Percentiles rank a stretch among this genome's conserved stretches.
phyloP scores from a whole-genome alignment of 2,329 filamentous ascomycete species.

The Elsinoe fawcettii region DNA sequence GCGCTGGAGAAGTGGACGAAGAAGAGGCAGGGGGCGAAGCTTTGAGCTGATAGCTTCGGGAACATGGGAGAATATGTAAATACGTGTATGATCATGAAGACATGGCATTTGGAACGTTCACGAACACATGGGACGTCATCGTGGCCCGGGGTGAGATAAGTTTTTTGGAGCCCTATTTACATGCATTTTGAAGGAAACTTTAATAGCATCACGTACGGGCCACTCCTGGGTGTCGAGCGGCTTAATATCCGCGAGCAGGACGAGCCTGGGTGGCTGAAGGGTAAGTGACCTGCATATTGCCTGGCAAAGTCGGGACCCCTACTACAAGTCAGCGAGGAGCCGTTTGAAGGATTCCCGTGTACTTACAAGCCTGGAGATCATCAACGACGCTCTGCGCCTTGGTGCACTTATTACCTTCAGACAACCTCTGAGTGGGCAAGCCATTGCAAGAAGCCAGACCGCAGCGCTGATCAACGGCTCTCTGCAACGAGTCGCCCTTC shows the following conservation, averaged over 20 bases:
- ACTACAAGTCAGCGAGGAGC: too few relatives aligned
- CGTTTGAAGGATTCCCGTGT: neutral
- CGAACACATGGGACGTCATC: neutral
- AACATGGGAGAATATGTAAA: neutral
- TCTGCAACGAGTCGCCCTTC: slow-evolving; percentile 57
- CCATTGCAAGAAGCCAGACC: slow-evolving; percentile 17
- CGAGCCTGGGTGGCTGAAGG: neutral
- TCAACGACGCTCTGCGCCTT: slow-evolving; percentile 29
- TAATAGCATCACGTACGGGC: neutral
- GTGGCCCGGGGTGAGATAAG: neutral
- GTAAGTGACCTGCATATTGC: slow-evolving; percentile 14
- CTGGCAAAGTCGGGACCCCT: slow-evolving; percentile 13
- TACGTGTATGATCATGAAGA: slow-evolving; percentile 6
- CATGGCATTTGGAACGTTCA: neutral
- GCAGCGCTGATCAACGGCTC: slow-evolving; percentile 39
- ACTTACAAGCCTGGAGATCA: slow-evolving; percentile 28
- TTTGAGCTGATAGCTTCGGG: slow-evolving; percentile 21
- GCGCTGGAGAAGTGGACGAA: slow-evolving; percentile 35
- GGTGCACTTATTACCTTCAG: slow-evolving; percentile 29
- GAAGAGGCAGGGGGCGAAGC: slow-evolving; percentile 32
- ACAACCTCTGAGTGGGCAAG: slow-evolving; percentile 30
- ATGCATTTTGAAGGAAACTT: neutral
- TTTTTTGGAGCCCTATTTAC: neutral
- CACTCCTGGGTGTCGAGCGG: neutral
- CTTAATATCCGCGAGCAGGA: neutral